Conservation (phyloP, 345 rosid genomes). For the Barbarea vulgaris region DNA sequence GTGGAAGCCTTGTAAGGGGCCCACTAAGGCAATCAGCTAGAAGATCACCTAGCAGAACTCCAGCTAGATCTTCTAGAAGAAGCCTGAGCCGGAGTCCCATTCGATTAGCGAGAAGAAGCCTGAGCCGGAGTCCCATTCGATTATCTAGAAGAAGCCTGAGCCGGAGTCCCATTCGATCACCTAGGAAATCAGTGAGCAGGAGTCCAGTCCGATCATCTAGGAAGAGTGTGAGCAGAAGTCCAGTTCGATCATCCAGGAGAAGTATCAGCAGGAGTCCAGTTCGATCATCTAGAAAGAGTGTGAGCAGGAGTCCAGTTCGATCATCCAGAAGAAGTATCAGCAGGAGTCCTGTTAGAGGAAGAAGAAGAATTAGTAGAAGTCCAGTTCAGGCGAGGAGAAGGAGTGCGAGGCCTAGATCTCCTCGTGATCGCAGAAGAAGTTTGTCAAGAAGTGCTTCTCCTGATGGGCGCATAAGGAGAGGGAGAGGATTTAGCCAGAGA, state of each 20-base stretch:
- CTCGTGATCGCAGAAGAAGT: constrained; percentile 67
- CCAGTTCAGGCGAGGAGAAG: constrained; percentile 59
- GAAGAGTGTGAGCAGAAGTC: constrained; percentile 46
- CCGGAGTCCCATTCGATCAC: constrained; percentile 47
- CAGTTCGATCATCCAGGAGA: constrained; percentile 42
- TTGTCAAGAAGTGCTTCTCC: constrained; percentile 85
- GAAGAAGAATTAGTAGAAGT: constrained; percentile 67
- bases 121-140: constrained; percentile 49
- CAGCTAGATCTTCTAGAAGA: constrained; percentile 47
- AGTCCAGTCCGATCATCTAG: constrained; percentile 58
- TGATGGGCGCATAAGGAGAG: constrained; percentile 83
- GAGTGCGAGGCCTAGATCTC: constrained; percentile 60
- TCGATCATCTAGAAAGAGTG: constrained; percentile 4
- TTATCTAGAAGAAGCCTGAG: constrained; percentile 54
- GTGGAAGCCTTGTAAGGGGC: constrained; percentile 40
- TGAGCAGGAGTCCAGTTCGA: constrained; percentile 52
- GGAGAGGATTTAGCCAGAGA: constrained; percentile 89
- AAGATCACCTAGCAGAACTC: constrained; percentile 49
- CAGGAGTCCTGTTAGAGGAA: constrained; percentile 62
- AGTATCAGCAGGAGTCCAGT: constrained; percentile 51
- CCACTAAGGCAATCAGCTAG: constrained; percentile 31
- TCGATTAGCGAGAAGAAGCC: constrained; percentile 38
- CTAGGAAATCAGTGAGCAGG: constrained; percentile 41
- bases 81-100: constrained; percentile 54
- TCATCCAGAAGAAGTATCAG: constrained; percentile 53